Percentiles rank a stretch among this genome's conserved stretches.
Evolutionary conservation across 2,329 filamentous ascomycete genomes (phyloP).

Genomic region (Magnaporthiopsis incrustans): DNA sequence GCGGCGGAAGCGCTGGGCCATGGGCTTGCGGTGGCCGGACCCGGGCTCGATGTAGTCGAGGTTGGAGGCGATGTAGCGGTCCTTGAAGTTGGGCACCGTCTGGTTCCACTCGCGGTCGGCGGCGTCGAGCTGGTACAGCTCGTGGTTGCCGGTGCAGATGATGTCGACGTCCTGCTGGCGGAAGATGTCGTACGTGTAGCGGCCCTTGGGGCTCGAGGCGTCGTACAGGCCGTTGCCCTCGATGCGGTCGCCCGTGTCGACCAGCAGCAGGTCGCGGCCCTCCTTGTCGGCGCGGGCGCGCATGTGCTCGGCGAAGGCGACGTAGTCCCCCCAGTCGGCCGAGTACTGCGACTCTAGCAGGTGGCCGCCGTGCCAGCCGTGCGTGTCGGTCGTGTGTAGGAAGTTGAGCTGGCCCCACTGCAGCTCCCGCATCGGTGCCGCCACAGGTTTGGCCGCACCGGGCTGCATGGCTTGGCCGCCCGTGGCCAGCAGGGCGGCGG

Average conservation of each 20-base stretch:
- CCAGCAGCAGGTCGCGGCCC: slow-evolving; percentile 78
- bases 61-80: slow-evolving; percentile 83
- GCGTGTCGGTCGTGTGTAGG: slow-evolving; percentile 91
- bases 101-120: slow-evolving; percentile 69
- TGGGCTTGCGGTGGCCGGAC: slow-evolving; percentile 61
- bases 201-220: slow-evolving; percentile 76
- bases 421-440: slow-evolving; percentile 74
- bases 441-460: slow-evolving; percentile 66
- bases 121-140: slow-evolving; percentile 77
- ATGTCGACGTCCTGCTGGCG: slow-evolving; percentile 76
- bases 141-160: slow-evolving; percentile 86
- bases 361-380: slow-evolving; percentile 94
- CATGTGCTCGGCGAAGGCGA: slow-evolving; percentile 84
- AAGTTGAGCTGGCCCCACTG: slow-evolving; percentile 95
- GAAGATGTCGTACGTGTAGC: slow-evolving; percentile 83
- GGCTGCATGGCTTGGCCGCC: slow-evolving; percentile 56
- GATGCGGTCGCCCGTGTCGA: slow-evolving; percentile 89
- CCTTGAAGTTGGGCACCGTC: slow-evolving; percentile 76
- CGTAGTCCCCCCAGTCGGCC: slow-evolving; percentile 96
- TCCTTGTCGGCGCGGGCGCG: slow-evolving; percentile 67
- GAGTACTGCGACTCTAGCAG: slow-evolving; percentile 90
- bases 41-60: slow-evolving; percentile 71
- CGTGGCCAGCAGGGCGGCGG: slow-evolving; percentile 27
- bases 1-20: slow-evolving; percentile 76
- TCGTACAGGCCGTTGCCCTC: slow-evolving; percentile 95